Percentiles rank a stretch among this genome's conserved stretches.
phyloP scores from a whole-genome alignment of 2,329 filamentous ascomycete species.

The Scopulariopsis brevicaulis region DNA sequence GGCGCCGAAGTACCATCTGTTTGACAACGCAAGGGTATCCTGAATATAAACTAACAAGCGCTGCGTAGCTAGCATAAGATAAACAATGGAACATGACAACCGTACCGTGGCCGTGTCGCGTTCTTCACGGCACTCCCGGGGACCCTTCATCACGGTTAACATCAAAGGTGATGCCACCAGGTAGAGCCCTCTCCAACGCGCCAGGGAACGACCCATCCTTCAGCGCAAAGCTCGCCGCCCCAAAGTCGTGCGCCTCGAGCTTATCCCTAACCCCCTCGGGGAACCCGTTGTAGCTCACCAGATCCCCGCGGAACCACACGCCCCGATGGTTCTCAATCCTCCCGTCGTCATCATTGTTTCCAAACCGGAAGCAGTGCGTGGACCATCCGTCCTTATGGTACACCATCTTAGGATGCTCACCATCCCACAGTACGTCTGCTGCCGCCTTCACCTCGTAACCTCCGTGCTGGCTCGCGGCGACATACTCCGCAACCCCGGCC shows the following conservation, averaged over 20 bases:
- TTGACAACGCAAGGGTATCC: too few relatives aligned
- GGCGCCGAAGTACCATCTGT: too few relatives aligned
- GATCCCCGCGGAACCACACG: slow-evolving; percentile 18
- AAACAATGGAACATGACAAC: too few relatives aligned
- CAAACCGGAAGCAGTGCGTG: slow-evolving; percentile 24
- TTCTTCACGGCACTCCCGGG: too few relatives aligned
- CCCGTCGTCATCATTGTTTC: slow-evolving; percentile 10
- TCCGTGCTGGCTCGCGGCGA: slow-evolving; percentile 20
- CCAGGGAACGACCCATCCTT: slow-evolving; percentile 4
- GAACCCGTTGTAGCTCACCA: slow-evolving; percentile 20
- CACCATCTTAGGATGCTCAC: slow-evolving; percentile 21
- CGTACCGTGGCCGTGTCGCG: too few relatives aligned
- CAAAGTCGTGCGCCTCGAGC: slow-evolving; percentile 8
- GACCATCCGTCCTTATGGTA: slow-evolving; percentile 23
- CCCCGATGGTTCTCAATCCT: slow-evolving; percentile 20
- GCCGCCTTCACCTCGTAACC: slow-evolving; percentile 14
- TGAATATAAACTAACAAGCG: too few relatives aligned
- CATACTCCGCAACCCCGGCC: slow-evolving; percentile 14
- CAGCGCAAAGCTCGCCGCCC: slow-evolving; percentile 7
- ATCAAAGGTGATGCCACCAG: slow-evolving; percentile 8
- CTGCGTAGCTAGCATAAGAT: too few relatives aligned
- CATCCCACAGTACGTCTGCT: slow-evolving; percentile 15
- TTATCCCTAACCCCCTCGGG: slow-evolving; percentile 9
- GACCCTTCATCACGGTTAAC: slow-evolving; percentile 4
- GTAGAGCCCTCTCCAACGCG: slow-evolving; percentile 6